These are phyloP conservation scores for Triticum dicoccoides DNA, from an alignment of 176 grass and related monocot species.

Conservation along the genomic window DNA sequence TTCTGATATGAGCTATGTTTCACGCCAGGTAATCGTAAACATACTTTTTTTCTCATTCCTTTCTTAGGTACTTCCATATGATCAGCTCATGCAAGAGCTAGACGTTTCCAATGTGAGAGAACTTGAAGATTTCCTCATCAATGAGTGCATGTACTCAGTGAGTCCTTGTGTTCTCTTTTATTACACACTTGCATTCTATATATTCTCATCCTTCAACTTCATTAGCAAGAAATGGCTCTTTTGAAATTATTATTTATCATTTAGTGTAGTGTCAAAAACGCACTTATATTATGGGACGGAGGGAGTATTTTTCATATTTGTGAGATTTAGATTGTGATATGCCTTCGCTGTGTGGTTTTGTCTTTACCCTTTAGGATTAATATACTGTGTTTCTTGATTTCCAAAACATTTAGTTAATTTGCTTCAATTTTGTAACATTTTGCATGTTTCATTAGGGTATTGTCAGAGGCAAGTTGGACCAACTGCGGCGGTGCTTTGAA, in stretches of 20 bases:
- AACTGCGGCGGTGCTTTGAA: conserved; percentile 93
- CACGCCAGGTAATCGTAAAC: neutral
- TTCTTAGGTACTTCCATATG: conserved; percentile 83
- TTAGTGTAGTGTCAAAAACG: too few relatives aligned
- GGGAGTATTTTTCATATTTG: neutral
- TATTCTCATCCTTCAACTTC: neutral
- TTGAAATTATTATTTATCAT: neutral
- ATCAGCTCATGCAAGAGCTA: conserved; percentile 96
- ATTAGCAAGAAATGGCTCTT: neutral
- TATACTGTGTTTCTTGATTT: neutral
- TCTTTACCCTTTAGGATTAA: neutral
- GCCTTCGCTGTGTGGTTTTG: neutral
- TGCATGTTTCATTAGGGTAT: conserved; percentile 60
- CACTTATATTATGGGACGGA: too few relatives aligned
- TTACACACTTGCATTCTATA: neutral
- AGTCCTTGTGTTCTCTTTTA: conserved; percentile 38
- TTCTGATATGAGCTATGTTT: neutral
- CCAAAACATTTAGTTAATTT: neutral
- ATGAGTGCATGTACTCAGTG: conserved; percentile 99
- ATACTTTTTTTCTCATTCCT: conserved; percentile 3
- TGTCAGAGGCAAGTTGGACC: conserved; percentile 97
- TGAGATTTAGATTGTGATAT: neutral
- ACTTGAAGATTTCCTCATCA: conserved; percentile 99
- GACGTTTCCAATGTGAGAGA: conserved; percentile 95
- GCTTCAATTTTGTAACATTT: conserved; percentile 5